phyloP scores from a whole-genome alignment of 345 rosid genomes.

The Melastoma malabathricum region DNA sequence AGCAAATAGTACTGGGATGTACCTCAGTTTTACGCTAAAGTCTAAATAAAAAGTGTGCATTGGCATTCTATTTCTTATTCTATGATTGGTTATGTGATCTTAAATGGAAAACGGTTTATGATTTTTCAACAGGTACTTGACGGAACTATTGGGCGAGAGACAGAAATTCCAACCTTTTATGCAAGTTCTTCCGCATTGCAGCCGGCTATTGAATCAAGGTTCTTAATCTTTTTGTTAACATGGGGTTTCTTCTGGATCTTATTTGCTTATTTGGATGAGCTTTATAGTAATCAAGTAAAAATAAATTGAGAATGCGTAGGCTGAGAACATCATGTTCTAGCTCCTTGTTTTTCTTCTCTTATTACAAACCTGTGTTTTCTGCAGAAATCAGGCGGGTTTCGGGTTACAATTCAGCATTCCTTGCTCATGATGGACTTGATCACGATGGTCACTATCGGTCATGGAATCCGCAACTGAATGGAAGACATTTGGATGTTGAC shows the following conservation, averaged over 20 bases:
- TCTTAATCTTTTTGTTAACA: constrained; percentile 6
- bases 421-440: constrained; percentile 68
- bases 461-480: constrained; percentile 47
- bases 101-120: no score
- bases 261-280: neutral
- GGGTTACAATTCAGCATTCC: constrained; percentile 30
- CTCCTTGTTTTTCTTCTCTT: neutral
- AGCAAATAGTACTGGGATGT: no score
- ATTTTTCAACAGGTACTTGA: constrained; percentile 48
- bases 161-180: constrained; percentile 66
- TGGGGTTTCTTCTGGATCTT: neutral
- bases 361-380: constrained; percentile 8
- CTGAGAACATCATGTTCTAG: neutral
- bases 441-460: constrained; percentile 82
- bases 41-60: no score
- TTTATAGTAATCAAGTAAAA: neutral
- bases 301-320: neutral
- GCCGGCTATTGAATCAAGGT: constrained; percentile 82
- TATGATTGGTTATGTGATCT: no score
- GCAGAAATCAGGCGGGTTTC: constrained; percentile 75
- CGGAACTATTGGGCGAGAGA: constrained; percentile 77
- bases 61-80: no score
- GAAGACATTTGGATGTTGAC: constrained; percentile 59
- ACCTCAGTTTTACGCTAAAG: no score
- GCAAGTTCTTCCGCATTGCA: constrained; percentile 56